These are phyloP conservation scores for Meyerozyma sp. DNA, from an alignment of 1,139 yeast genomes.

Conservation along the genomic window DNA sequence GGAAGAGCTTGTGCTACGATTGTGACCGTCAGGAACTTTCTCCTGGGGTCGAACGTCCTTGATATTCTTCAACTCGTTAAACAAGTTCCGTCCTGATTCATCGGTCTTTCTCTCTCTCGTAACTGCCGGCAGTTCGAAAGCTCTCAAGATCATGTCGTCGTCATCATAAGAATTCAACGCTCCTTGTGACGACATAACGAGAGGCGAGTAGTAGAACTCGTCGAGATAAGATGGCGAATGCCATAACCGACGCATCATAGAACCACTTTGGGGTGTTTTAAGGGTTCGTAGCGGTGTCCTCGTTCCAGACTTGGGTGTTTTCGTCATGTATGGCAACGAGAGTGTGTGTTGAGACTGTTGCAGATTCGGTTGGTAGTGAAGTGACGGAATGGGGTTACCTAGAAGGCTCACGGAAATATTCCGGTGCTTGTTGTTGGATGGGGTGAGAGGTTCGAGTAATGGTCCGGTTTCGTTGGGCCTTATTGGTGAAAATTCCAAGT, in stretches of 20 bases:
- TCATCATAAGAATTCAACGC: slow-evolving; percentile 42
- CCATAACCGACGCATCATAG: slow-evolving; percentile 48
- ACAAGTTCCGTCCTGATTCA: slow-evolving; percentile 15
- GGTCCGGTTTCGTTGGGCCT: slow-evolving; percentile 59
- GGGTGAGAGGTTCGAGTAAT: slow-evolving; percentile 52
- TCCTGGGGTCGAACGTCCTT: not conserved
- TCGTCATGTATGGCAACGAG: slow-evolving; percentile 1
- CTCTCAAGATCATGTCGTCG: slow-evolving; percentile 50
- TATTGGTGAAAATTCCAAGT: slow-evolving; percentile 58
- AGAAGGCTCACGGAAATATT: slow-evolving; percentile 8
- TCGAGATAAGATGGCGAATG: slow-evolving; percentile 63
- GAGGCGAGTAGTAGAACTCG: slow-evolving; percentile 62
- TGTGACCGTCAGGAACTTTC: not conserved
- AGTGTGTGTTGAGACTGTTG: slow-evolving; percentile 1
- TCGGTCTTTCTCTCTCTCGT: slow-evolving; percentile 7
- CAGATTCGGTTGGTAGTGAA: slow-evolving; percentile 8
- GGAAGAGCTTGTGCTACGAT: not conserved
- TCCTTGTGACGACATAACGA: slow-evolving; percentile 24
- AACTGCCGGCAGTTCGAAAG: slow-evolving; percentile 30
- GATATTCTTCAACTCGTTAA: slow-evolving; percentile 15
- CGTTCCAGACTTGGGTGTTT: slow-evolving; percentile 27
- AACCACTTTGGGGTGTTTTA: slow-evolving; percentile 37
- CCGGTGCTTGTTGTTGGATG: slow-evolving; percentile 27
- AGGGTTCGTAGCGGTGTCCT: slow-evolving; percentile 37
- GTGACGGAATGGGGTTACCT: slow-evolving; percentile 12